Base-by-base conservation (phyloP, 805 yeast genomes). In the Metschnikowia baotianmanensis region DNA sequence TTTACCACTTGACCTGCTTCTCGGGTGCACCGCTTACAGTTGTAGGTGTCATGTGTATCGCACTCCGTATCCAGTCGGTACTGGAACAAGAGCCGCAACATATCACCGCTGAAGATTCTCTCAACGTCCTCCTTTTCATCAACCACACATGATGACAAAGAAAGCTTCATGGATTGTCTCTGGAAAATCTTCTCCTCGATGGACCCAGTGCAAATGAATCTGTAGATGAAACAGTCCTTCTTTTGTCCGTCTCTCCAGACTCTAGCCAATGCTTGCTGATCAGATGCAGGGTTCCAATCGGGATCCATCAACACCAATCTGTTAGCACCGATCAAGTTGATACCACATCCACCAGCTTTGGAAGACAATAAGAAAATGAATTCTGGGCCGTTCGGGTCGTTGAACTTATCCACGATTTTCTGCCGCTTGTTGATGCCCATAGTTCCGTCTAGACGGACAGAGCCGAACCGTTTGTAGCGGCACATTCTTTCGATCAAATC, bases 201-300 rank as follows among this genome's bases (percentile, higher is more conserved):
- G 1, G 96, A 80, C 10, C 99, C 99, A 0, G 98, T 89, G 6
- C 95, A 77, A 42, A 91, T 90, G 52, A 93, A 90, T 51, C 99
- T 72, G 62, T 93, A 93, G 29, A 91, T 93, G 56, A 84, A 91
- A 67, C 99, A 93, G 61, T 86, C 96, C 62, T 91, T 93, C 72
- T 86, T 91, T 58, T 91, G 99, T 0, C 99, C 99, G 65, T 93
- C 99, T 72, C 99, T 81, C 98, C 98, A 93, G 5, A 93, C 96
- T 62, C 99, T 77, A 0, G 98, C 98, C 47, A 93, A 71, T 0
- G 98, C 98, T 64, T 91, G 99, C 60, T 93, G 98, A 58, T 91
- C 99, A 1, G 96, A 83, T 0, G 99, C 98, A 0, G 99, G 99
- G 56, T 91, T 91, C 99, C 99, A 93, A 60, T 93, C 99, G 0